Conservation (phyloP, 352 stramenopile genomes). For the Peronospora belbahrii region DNA sequence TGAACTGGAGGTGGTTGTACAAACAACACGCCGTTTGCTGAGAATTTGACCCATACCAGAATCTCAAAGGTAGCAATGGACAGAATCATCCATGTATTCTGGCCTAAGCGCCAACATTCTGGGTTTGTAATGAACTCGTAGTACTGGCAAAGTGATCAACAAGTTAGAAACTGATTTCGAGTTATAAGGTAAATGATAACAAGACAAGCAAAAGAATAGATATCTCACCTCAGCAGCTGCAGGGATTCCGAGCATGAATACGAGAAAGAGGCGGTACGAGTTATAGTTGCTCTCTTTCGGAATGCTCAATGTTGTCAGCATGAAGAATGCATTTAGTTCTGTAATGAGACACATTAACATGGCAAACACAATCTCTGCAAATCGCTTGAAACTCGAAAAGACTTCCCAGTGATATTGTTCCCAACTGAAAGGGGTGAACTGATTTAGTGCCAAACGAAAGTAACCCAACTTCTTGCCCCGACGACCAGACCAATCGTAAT, state of each 20-base stretch:
- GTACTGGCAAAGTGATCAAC: conserved; percentile 31
- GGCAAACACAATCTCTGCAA: conserved; percentile 73
- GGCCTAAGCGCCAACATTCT: conserved; percentile 60
- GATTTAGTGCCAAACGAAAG: conserved; percentile 60
- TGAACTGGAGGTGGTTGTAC: conserved; percentile 42
- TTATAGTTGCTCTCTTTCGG: conserved; percentile 85
- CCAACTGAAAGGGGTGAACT: conserved; percentile 87
- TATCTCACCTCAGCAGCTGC: conserved; percentile 72
- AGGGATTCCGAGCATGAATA: conserved; percentile 79
- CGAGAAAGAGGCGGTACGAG: conserved; percentile 61
- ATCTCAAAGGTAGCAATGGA: conserved; percentile 72
- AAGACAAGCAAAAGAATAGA: background rate
- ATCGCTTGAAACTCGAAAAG: conserved; percentile 88
- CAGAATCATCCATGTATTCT: conserved; percentile 82
- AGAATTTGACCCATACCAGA: conserved; percentile 81
- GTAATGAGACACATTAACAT: conserved; percentile 81
- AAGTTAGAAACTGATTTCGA: conserved; percentile 4
- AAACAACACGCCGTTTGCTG: conserved; percentile 48
- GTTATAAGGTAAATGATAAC: no score
- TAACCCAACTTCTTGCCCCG: conserved; percentile 61
- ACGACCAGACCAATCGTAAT: conserved; percentile 87
- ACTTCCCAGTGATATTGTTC: conserved; percentile 88
- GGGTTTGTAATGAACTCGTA: conserved; percentile 83
- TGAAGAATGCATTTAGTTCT: conserved; percentile 92
- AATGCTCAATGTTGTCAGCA: conserved; percentile 84